Percentiles rank a stretch among this genome's conserved stretches.
Evolutionary conservation across 1,284 basidiomycete species (phyloP).

Genomic region (Kwoniella shivajii): DNA sequence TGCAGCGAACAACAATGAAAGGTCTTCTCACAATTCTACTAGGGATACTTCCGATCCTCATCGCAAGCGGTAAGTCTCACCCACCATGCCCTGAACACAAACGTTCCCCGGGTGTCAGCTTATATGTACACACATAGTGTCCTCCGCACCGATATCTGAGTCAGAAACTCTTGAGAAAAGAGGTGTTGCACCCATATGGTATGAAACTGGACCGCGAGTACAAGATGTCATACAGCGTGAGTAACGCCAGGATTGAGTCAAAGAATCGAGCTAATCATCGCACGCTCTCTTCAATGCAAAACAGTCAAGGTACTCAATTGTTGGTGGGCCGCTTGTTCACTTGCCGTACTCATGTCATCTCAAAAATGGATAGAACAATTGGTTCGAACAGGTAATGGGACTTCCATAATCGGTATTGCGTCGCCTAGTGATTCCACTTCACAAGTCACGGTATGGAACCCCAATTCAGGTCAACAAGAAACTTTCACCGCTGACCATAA

Average conservation of each 20-base stretch:
- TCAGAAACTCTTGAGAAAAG: not conserved
- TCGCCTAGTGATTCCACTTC: slow-evolving; percentile 15
- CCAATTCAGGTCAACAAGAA: slow-evolving; percentile 4
- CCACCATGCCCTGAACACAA: not conserved
- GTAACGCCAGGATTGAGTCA: not conserved
- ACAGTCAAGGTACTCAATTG: slow-evolving; percentile 31
- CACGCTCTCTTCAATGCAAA: not conserved
- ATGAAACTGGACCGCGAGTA: slow-evolving; percentile 20
- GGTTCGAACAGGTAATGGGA: slow-evolving; percentile 27
- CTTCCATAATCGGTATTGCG: slow-evolving; percentile 9
- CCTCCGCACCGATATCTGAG: not conserved
- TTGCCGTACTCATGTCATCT: slow-evolving; percentile 30
- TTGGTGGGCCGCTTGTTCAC: slow-evolving; percentile 32
- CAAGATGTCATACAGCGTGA: slow-evolving; percentile 33
- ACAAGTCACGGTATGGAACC: slow-evolving; percentile 29
- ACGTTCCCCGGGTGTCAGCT: too few species aligned
- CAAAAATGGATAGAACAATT: slow-evolving; percentile 29
- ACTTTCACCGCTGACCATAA: slow-evolving; percentile 14
- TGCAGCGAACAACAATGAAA: too few species aligned
- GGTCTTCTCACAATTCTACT: not conserved
- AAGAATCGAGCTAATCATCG: not conserved
- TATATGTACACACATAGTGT: too few species aligned
- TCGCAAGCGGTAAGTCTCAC: slow-evolving; percentile 1
- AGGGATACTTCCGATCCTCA: not conserved
- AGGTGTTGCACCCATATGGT: slow-evolving; percentile 21